Evolutionary conservation across 2,329 filamentous ascomycete genomes (phyloP), one percentile per base, ranked within the genome.

Genomic region (Calonectria hongkongensis): DNA sequence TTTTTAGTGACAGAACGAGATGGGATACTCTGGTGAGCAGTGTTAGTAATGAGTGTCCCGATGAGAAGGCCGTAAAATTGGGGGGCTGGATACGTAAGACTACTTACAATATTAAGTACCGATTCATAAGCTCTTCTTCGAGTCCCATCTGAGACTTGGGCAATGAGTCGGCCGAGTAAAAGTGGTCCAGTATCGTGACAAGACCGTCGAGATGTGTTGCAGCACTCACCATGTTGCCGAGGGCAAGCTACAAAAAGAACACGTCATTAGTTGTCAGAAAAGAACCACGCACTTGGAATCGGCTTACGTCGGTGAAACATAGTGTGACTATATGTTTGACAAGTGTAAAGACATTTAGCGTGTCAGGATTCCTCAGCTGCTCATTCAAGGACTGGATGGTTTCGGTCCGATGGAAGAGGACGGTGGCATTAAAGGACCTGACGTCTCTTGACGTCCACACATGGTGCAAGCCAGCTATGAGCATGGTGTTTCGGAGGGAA

Each of bases 51-150:
- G 9, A 2, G 45, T 3, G 43, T 12, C 3, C 13, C 8, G 33
- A 36, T 36, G 3, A 12, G 7, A 36, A 36, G 12, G 10, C 10
- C 7, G 12, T 13, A 10, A 9, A 13, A 12, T 10, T 3, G 10
- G 27, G 16, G 12, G 16, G 10, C 12, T 33, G 7, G 3, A 33
- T 3, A 4, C 28, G 6, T 2, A 13, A 60, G 12, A 6, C 10
- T 10, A 25, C 36, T 41, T 1, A 60, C 54, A 60, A 4, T 60
- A 60, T 25, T 2, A 41, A 7, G 8, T 41, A 60, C 10, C 54
- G 54, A 41, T 60, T 60, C 21, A 36, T 60, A 8, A 60, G 54
- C 10, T 60, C 54, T 15, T 60, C 54, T 27, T 60, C 54, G 7
- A 60, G 54, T 16, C 54, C 36, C 54, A 60, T 60, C 13, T 39